Evolutionary conservation across 768 basidiomycete species (phyloP).

Genomic region (Rhizopogon rudus): DNA sequence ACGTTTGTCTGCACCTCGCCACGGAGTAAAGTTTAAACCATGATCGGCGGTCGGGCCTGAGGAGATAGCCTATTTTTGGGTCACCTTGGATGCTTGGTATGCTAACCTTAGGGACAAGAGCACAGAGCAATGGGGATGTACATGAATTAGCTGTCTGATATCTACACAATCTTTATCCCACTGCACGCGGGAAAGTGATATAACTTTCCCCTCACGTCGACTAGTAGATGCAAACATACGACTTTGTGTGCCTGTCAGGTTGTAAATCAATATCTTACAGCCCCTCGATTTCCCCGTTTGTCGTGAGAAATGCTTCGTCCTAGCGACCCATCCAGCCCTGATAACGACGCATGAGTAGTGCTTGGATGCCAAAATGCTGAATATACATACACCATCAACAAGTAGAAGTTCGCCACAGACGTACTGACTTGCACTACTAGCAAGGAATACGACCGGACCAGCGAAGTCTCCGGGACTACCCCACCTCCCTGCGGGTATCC

Average conservation of each 20-base stretch:
- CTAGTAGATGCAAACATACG: neutral
- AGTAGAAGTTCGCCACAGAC: constrained; percentile 64
- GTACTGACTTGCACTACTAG: constrained; percentile 59
- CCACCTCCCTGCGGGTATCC: constrained; percentile 68
- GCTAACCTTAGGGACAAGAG: neutral
- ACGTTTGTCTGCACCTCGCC: neutral
- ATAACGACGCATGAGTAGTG: constrained; percentile 9
- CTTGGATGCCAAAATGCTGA: constrained; percentile 1
- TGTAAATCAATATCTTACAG: neutral
- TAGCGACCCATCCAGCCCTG: constrained; percentile 63
- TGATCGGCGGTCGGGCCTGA: constrained; percentile 1
- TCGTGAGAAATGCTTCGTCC: constrained; percentile 2
- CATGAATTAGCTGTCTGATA: neutral
- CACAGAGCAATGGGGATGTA: neutral
- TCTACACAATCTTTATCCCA: neutral
- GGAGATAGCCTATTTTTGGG: neutral
- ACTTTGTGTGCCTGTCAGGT: neutral
- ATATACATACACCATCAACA: constrained; percentile 60
- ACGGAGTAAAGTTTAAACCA: neutral
- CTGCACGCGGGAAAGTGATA: neutral
- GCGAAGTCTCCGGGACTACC: constrained; percentile 63
- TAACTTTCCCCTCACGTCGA: neutral
- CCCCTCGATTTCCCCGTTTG: neutral
- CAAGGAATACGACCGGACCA: constrained; percentile 62
- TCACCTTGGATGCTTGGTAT: neutral